Evolutionary conservation across 306 rosid genomes (phyloP), one percentile per base, ranked within the genome.

Genomic region (Cicer pinnatifidum): DNA sequence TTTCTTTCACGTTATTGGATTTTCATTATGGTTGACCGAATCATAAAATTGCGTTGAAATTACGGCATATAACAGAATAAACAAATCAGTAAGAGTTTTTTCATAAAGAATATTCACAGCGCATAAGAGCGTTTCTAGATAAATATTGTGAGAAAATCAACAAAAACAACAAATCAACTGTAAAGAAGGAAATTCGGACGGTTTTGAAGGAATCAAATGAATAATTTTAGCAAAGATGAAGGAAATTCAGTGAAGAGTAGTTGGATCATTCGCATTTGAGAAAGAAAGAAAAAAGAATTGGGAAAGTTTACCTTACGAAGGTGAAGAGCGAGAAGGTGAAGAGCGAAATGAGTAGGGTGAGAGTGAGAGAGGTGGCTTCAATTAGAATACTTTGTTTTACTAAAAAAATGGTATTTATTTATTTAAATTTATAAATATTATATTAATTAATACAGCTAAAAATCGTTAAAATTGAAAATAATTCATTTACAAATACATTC

Each of bases 31-130:
- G 10, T 68, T 47, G 59, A 16, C 35, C 10, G 8, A 70, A 52
- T 16, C 46, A 19, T 70, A 70, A 52, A 54, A 52, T 38, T 53
- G 51, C 64, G 39, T 70, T 53, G 40, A 72, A 72, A 56, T 12
- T 12, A 52, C 51, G 13, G 39, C 38, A 54, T 20, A 19, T 1
- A 2, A 48, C 16, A 48, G 6, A 12, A 50, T 2, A 13, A 50
- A 17, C 7, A 6, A 50, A 50, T 45, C 56, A 51, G 16, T 15
- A 6, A 7, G 5, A n/a, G n/a, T n/a, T n/a, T n/a, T n/a, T n/a
- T n/a, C n/a, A n/a, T n/a, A n/a, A 51, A 51, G 1, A 15, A 51
- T 8, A 51, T 15, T 51, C 9, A 6, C 10, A 51, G 9, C 56
- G 5, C 6, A 47, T n/a, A 48, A 48, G 1, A 48, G 1, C 17